phyloP scores from a whole-genome alignment of 768 basidiomycete species.

The Naematelia encephala region DNA sequence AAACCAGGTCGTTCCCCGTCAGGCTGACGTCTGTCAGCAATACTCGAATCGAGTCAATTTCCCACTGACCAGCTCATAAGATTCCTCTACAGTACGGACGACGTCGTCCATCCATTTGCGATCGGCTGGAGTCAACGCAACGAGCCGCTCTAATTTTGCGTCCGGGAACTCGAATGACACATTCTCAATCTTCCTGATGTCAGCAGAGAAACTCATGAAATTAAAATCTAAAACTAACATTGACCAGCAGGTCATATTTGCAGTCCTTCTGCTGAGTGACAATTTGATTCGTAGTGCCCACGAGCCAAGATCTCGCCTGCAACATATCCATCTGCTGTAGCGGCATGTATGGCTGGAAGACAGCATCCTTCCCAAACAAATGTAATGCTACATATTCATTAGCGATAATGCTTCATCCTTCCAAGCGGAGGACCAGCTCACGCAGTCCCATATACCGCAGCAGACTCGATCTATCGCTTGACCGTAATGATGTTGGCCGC shows the following conservation, averaged over 20 bases:
- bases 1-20: slow-evolving; percentile 53
- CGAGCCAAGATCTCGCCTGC: slow-evolving; percentile 74
- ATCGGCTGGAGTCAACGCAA: slow-evolving; percentile 83
- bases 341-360: slow-evolving; percentile 97
- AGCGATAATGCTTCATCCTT: too few relatives aligned
- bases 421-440: slow-evolving; percentile 45
- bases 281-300: slow-evolving; percentile 85
- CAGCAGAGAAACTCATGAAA: not conserved
- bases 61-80: slow-evolving; percentile 36
- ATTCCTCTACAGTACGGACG: slow-evolving; percentile 49
- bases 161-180: slow-evolving; percentile 83
- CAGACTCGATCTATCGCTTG: slow-evolving; percentile 87
- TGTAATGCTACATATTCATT: slow-evolving; percentile 25
- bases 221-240: slow-evolving; percentile 56
- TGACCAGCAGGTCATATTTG: slow-evolving; percentile 75
- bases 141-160: slow-evolving; percentile 69
- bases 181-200: slow-evolving; percentile 66
- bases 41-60: not conserved
- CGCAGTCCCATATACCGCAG: slow-evolving; percentile 90
- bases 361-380: slow-evolving; percentile 63
- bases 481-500: slow-evolving; percentile 73
- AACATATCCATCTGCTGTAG: slow-evolving; percentile 90
- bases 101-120: slow-evolving; percentile 95
- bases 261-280: slow-evolving; percentile 85
- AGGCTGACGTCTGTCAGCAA: slow-evolving; percentile 1